These are phyloP conservation scores for Acorus gramineus DNA, from an alignment of 106 monocot genomes.

Conservation along the genomic window DNA sequence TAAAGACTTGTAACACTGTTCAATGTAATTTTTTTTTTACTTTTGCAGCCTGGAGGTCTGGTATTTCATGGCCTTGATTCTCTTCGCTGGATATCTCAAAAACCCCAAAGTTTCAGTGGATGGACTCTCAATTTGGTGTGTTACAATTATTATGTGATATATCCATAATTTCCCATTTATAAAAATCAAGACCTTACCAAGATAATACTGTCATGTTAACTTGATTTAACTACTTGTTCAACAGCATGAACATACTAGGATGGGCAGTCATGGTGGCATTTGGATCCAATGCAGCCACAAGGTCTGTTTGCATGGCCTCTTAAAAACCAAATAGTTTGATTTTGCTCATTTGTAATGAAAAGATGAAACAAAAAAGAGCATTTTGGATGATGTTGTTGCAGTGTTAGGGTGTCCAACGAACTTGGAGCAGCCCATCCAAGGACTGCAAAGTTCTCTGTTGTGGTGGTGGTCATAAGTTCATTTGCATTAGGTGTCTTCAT, in stretches of 20 bases:
- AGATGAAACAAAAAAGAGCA: too few relatives aligned
- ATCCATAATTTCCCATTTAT: not conserved
- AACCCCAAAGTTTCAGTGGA: constrained; percentile 15
- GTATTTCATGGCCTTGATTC: constrained; percentile 20
- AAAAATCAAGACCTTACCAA: not conserved
- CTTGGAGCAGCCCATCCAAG: constrained; percentile 39
- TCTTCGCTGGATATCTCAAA: constrained; percentile 16
- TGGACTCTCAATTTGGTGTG: constrained; percentile 30
- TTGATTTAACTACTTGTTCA: not conserved
- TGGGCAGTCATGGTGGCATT: constrained; percentile 29
- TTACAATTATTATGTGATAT: not conserved
- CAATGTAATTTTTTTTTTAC: not conserved
- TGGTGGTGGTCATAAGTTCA: constrained; percentile 24
- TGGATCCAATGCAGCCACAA: constrained; percentile 31
- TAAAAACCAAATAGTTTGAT: too few relatives aligned
- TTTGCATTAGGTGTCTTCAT: constrained; percentile 9
- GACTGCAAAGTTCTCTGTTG: constrained; percentile 31
- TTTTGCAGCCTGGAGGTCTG: constrained; percentile 26
- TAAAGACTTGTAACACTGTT: too few relatives aligned
- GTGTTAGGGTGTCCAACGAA: constrained; percentile 48
- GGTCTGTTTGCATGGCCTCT: constrained; percentile 4
- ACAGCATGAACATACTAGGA: constrained; percentile 32
- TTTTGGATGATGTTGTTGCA: constrained; percentile 1
- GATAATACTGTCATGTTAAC: not conserved
- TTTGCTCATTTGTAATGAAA: too few relatives aligned